Evolutionary conservation across 306 rosid genomes (phyloP), one percentile per base, ranked within the genome.

Genomic region (Arachis stenosperma): DNA sequence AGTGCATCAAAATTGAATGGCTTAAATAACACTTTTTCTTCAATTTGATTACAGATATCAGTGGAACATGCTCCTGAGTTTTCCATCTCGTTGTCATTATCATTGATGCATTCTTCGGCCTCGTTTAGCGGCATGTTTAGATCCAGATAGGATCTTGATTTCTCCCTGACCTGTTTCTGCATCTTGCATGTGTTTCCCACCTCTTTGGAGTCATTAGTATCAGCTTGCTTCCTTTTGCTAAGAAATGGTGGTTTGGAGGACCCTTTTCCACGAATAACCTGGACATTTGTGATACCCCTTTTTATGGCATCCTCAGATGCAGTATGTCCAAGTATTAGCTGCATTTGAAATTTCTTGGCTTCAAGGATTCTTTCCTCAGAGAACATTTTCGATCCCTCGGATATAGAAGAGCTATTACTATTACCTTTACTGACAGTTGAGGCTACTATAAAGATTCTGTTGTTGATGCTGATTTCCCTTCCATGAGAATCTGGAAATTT

Each of bases 401-500:
- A 22, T 57, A 70, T 66, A 65, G 39, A 80, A 61, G 55, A 81
- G 44, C 72, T 51, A 12, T 41, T 70, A 44, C 72, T 51, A 12
- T 41, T 70, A 44, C 81, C 85, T 79, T 79, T 84, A 8, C 41
- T 69, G 41, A 40, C 52, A 40, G 71, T 71, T 8, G 88, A 85
- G 53, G 89, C 75, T 8, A 84, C 74, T 63, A 94, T 78, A 3
- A 94, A 88, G 65, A 89, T 80, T 68, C 75, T 51, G 33, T 82
- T 85, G 52, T 75, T 84, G 72, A 88, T 79, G 81, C 90, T 85
- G 82, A 86, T 76, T 77, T 82, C 87, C 81, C 91, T 89, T 36
- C 98, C 98, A 36, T 67, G 90, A 0, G 88, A 85, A 67, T 93
- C 96, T 56, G 85, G 86, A 79, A 91, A 88, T 83, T 86, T 94